Percentiles rank a stretch among this genome's conserved stretches.
phyloP scores from a whole-genome alignment of 495 filamentous ascomycete genomes.

The Neurospora sp. region DNA sequence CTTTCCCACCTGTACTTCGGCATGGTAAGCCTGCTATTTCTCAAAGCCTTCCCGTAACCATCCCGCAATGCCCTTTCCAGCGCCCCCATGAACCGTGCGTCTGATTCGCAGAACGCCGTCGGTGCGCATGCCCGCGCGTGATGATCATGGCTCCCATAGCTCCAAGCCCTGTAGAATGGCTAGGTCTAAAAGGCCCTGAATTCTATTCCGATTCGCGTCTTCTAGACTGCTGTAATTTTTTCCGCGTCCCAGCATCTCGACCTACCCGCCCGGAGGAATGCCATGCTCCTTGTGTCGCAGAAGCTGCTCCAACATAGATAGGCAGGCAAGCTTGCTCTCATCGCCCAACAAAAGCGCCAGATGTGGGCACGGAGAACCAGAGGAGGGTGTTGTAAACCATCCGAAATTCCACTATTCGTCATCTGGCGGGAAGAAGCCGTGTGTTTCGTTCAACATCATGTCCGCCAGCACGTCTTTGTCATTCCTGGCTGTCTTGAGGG shows the following conservation, averaged over 20 bases:
- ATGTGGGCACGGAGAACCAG: background rate
- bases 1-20: background rate
- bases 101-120: background rate
- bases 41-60: background rate
- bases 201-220: background rate
- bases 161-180: background rate
- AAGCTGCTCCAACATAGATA: background rate
- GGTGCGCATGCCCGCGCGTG: background rate
- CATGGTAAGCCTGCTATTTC: background rate
- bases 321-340: background rate
- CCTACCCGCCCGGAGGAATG: background rate
- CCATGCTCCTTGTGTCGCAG: background rate
- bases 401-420: background rate
- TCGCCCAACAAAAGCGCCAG: background rate
- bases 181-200: background rate
- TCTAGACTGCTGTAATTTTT: background rate
- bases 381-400: background rate
- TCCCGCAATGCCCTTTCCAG: background rate
- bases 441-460: conserved; percentile 43
- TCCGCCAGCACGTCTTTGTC: conserved; percentile 70
- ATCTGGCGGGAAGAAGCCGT: background rate
- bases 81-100: background rate
- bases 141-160: background rate
- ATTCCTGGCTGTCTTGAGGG: conserved; percentile 57
- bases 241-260: background rate